Percentiles rank a stretch among this genome's conserved stretches.
These are phyloP conservation scores for Gyromitra esculenta DNA, from an alignment of 2,329 filamentous ascomycete species.

Conservation along the genomic window DNA sequence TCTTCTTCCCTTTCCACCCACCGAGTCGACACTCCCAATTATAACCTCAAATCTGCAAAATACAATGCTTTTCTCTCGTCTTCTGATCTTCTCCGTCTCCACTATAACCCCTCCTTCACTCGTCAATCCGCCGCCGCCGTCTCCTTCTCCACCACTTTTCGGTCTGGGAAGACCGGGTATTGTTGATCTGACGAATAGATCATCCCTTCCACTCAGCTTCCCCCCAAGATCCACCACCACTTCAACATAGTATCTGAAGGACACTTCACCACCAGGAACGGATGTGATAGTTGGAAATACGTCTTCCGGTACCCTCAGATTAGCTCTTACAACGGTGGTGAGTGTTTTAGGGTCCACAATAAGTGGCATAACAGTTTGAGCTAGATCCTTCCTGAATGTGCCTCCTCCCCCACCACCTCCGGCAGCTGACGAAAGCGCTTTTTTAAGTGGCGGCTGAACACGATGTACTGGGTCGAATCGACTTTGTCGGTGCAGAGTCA, in stretches of 20 bases:
- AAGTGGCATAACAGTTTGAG: conserved; percentile 86
- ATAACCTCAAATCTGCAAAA: conserved; percentile 85
- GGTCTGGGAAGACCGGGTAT: conserved; percentile 62
- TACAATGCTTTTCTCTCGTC: conserved; percentile 86
- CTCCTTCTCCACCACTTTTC: conserved; percentile 58
- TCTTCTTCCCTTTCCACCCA: conserved; percentile 64
- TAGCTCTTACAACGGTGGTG: conserved; percentile 80
- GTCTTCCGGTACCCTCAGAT: conserved; percentile 86
- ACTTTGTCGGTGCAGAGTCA: conserved; percentile 90
- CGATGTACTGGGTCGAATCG: conserved; percentile 77
- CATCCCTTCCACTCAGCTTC: conserved; percentile 78
- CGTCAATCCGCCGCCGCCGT: conserved; percentile 49
- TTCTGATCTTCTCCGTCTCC: conserved; percentile 84
- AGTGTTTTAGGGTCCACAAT: conserved; percentile 85
- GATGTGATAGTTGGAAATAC: conserved; percentile 89
- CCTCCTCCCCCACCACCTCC: conserved; percentile 77
- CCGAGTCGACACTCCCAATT: conserved; percentile 84
- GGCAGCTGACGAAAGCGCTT: conserved; percentile 80
- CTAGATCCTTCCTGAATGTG: conserved; percentile 93
- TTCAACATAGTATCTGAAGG: conserved; percentile 92
- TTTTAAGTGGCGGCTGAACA: conserved; percentile 68
- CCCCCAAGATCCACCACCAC: conserved; percentile 92
- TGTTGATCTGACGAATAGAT: conserved; percentile 66
- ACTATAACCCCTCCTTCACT: conserved; percentile 73
- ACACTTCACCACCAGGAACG: conserved; percentile 92